Conservation (phyloP, 768 basidiomycete genomes). For the Fomitopsis serialis region DNA sequence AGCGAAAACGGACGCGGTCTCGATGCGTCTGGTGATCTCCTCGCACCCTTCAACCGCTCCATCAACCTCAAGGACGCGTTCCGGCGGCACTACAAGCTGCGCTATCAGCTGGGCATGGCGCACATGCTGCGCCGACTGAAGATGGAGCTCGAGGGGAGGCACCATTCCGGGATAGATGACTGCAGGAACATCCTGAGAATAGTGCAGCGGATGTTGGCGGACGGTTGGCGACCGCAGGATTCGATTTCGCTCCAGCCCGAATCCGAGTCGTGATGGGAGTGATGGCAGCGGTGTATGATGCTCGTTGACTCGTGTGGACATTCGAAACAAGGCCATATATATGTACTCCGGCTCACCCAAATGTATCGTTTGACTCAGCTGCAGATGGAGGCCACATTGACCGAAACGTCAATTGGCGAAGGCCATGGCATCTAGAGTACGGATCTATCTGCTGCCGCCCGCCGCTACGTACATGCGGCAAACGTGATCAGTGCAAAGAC, state of each 20-base stretch:
- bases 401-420: not conserved
- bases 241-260: no score
- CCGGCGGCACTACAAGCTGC: conserved; percentile 10
- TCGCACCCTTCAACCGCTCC: conserved; percentile 18
- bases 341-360: not conserved
- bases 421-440: not conserved
- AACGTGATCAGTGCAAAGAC: conserved; percentile 7
- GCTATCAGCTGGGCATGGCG: conserved; percentile 17
- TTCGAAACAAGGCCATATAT: not conserved
- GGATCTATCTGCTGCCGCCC: conserved; percentile 1
- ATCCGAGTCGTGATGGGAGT: no score
- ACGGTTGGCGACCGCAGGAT: conserved; percentile 20
- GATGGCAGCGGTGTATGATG: no score
- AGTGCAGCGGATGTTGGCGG: conserved; percentile 15
- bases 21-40: conserved; percentile 9
- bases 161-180: conserved; percentile 28
- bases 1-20: conserved; percentile 11
- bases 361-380: not conserved
- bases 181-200: conserved; percentile 26
- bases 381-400: not conserved
- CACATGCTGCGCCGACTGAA: conserved; percentile 19
- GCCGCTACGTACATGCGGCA: not conserved
- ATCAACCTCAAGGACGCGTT: conserved; percentile 25
- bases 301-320: no score
- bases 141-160: conserved; percentile 21